Conservation (phyloP, 768 basidiomycete genomes). For the Leucocoprinus sp. region DNA sequence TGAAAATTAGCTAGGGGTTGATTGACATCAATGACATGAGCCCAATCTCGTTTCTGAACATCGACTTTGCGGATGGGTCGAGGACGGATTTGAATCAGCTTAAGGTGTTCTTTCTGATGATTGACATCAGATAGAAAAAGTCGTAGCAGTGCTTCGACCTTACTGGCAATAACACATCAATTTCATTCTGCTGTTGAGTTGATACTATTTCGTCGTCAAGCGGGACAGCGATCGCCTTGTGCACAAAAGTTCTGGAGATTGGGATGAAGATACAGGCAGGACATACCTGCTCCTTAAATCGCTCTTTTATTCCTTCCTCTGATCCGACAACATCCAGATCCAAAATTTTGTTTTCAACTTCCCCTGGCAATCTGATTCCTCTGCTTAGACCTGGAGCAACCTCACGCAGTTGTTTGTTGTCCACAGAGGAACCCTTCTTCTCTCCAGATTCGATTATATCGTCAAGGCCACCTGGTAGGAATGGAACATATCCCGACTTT, state of each 20-base stretch:
- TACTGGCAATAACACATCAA: slow-evolving; percentile 75
- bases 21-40: slow-evolving; percentile 92
- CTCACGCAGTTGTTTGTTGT: slow-evolving; percentile 47
- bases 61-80: slow-evolving; percentile 35
- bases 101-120: slow-evolving; percentile 48
- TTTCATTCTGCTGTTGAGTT: slow-evolving; percentile 33
- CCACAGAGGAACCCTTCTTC: slow-evolving; percentile 18
- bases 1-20: slow-evolving; percentile 83
- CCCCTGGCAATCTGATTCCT: slow-evolving; percentile 66
- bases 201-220: slow-evolving; percentile 12
- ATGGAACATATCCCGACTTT: slow-evolving; percentile 88
- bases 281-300: slow-evolving; percentile 16
- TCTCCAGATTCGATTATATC: slow-evolving; percentile 32
- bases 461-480: slow-evolving; percentile 90
- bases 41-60: slow-evolving; percentile 88
- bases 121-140: not conserved
- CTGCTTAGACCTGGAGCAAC: slow-evolving; percentile 79
- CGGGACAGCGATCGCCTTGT: slow-evolving; percentile 8
- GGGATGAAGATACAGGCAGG: not conserved
- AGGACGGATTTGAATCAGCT: slow-evolving; percentile 36
- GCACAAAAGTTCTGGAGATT: not conserved
- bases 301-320: slow-evolving; percentile 18
- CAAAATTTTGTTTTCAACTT: slow-evolving; percentile 38
- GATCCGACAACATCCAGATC: slow-evolving; percentile 22
- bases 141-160: slow-evolving; percentile 25